Percentiles rank a stretch among this genome's conserved stretches.
phyloP scores from a whole-genome alignment of 345 rosid genomes.

The Syzygium jambos region DNA sequence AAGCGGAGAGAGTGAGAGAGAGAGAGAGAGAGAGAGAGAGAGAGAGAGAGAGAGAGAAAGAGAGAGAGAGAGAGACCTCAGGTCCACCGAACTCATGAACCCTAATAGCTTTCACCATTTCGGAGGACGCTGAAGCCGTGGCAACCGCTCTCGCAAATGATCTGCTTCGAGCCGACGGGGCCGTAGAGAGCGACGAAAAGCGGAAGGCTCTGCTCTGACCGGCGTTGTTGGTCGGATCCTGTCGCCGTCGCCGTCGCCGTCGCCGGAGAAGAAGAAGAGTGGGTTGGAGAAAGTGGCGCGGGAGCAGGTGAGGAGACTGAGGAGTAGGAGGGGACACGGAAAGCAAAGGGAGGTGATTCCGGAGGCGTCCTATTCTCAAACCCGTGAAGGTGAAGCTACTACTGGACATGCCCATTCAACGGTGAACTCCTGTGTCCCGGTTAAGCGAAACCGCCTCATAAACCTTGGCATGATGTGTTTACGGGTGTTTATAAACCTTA shows the following conservation, averaged over 20 bases:
- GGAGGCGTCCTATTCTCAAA: background rate
- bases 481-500: background rate
- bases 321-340: background rate
- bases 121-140: constrained; percentile 3
- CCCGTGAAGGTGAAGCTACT: background rate
- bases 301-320: background rate
- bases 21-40: no score
- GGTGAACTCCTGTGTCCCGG: background rate
- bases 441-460: background rate
- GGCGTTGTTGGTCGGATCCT: background rate
- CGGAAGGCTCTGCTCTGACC: background rate
- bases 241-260: background rate
- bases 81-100: constrained; percentile 60
- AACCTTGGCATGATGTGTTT: background rate
- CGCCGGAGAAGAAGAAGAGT: background rate
- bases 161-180: background rate
- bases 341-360: background rate
- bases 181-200: background rate
- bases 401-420: background rate
- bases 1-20: no score
- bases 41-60: background rate
- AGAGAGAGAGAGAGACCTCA: background rate
- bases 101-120: constrained; percentile 83
- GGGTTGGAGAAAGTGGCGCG: background rate
- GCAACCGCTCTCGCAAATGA: background rate